Evolutionary conservation across 371 early-diverging fungal genomes (phyloP).

Genomic region (Apophysomyces trapeziformis): DNA sequence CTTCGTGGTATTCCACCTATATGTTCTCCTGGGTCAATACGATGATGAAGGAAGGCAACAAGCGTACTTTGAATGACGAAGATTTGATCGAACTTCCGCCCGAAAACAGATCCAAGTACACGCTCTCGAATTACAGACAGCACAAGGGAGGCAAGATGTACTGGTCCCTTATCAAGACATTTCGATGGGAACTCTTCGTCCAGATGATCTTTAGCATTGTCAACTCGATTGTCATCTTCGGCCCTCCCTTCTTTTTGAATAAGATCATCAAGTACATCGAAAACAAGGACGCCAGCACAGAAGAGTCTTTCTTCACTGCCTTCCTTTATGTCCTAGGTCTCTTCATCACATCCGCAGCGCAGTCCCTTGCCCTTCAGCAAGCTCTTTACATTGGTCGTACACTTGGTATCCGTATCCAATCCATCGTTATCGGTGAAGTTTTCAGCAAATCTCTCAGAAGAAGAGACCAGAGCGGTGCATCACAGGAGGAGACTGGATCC

Average conservation of each 20-base stretch:
- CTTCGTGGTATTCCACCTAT: constrained; percentile 56
- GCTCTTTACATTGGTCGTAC: constrained; percentile 56
- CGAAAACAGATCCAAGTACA: constrained; percentile 40
- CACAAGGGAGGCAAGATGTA: constrained; percentile 18
- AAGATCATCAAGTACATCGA: constrained; percentile 55
- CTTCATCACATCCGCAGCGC: constrained; percentile 47
- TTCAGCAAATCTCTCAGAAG: constrained; percentile 56
- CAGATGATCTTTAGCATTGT: constrained; percentile 47
- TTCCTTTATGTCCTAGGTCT: constrained; percentile 62
- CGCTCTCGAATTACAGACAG: constrained; percentile 25
- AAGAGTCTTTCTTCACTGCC: constrained; percentile 34
- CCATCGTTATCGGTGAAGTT: constrained; percentile 59
- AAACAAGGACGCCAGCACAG: constrained; percentile 25
- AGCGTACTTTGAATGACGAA: constrained; percentile 50
- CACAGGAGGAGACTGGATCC: constrained; percentile 20
- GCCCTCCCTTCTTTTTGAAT: constrained; percentile 55
- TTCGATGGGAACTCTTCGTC: constrained; percentile 31
- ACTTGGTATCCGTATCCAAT: constrained; percentile 48
- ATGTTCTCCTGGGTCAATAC: constrained; percentile 60
- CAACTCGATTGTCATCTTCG: constrained; percentile 48
- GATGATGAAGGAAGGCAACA: constrained; percentile 57
- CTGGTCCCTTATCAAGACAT: constrained; percentile 29
- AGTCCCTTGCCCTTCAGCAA: constrained; percentile 47
- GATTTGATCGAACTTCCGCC: constrained; percentile 52
- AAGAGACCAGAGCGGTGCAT: constrained; percentile 42